These are phyloP conservation scores for Podila epicladia DNA, from an alignment of 192 early-diverging fungal species.

Conservation along the genomic window DNA sequence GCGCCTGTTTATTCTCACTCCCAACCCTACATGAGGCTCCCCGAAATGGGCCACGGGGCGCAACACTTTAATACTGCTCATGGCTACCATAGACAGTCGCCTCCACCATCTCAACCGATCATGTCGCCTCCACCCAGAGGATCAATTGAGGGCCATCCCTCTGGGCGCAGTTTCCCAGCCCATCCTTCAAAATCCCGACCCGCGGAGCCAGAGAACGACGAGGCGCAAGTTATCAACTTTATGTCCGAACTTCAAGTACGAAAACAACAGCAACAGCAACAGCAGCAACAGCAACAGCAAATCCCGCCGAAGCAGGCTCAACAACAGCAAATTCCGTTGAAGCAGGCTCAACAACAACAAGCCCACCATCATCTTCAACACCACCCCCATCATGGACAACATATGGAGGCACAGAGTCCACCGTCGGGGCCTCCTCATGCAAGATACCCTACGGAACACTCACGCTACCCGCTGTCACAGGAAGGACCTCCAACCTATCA, in stretches of 20 bases:
- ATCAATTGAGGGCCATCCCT: no score
- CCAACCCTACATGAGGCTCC: slow-evolving; percentile 9
- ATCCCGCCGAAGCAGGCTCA: not conserved
- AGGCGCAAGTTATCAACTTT: slow-evolving; percentile 32
- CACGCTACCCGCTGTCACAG: not conserved
- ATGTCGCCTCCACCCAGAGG: slow-evolving; percentile 24
- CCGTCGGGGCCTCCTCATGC: not conserved
- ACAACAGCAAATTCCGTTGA: not conserved
- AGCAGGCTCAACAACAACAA: not conserved
- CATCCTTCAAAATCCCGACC: not conserved
- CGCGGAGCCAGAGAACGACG: slow-evolving; percentile 28
- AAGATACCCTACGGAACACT: not conserved
- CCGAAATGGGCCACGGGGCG: slow-evolving; percentile 23
- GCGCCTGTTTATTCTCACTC: slow-evolving; percentile 19
- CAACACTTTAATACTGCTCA: slow-evolving; percentile 8
- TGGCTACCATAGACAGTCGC: slow-evolving; percentile 7
- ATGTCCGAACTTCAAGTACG: slow-evolving; percentile 39
- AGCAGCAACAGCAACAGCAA: slow-evolving; percentile 8
- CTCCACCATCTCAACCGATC: slow-evolving; percentile 20
- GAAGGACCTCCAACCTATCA: not conserved
- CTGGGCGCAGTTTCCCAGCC: no score
- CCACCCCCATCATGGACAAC: not conserved
- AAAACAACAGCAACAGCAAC: slow-evolving; percentile 20
- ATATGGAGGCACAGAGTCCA: not conserved
- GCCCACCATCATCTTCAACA: not conserved